A percentile compares a stretch with the other conserved stretches of the same genome.
Conservation (phyloP, 208 protist species). For the Wallacemonas sp. region DNA sequence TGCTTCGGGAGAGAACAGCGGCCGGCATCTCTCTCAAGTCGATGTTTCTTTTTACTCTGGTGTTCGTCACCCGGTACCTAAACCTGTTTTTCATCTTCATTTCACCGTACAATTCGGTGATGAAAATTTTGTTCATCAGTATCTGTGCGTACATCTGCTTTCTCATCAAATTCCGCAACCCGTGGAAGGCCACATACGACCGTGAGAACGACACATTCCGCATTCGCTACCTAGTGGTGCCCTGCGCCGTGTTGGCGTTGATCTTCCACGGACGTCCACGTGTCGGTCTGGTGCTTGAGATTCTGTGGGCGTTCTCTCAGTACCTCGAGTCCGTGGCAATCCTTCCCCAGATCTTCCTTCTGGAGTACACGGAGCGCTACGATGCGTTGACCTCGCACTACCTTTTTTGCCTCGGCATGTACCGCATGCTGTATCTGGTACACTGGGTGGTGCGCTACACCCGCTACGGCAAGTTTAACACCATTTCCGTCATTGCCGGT, state of each 20-base stretch:
- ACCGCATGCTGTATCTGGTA: conserved; percentile 94
- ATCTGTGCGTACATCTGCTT: conserved; percentile 91
- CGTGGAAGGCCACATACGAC: conserved; percentile 93
- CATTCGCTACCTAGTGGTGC: conserved; percentile 87
- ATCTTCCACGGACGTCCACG: conserved; percentile 54
- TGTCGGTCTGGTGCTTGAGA: conserved; percentile 52
- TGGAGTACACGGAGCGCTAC: conserved; percentile 93
- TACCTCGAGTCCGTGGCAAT: conserved; percentile 96
- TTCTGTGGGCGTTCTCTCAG: conserved; percentile 95
- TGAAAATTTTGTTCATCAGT: conserved; percentile 95
- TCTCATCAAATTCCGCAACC: conserved; percentile 87
- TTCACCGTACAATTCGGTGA: conserved; percentile 91
- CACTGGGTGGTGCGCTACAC: conserved; percentile 94
- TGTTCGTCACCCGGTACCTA: conserved; percentile 94
- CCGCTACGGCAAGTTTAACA: conserved; percentile 59
- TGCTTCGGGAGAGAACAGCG: conserved; percentile 80
- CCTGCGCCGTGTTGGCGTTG: conserved; percentile 67
- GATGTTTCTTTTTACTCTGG: conserved; percentile 91
- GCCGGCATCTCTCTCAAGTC: conserved; percentile 95
- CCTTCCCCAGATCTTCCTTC: conserved; percentile 95
- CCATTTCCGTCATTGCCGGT: conserved; percentile 71
- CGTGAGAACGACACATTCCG: conserved; percentile 88
- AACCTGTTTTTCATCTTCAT: conserved; percentile 86
- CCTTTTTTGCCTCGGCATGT: conserved; percentile 91
- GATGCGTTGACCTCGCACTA: conserved; percentile 96